phyloP scores from a whole-genome alignment of 305 asterid species.

The Rubia occidens region DNA sequence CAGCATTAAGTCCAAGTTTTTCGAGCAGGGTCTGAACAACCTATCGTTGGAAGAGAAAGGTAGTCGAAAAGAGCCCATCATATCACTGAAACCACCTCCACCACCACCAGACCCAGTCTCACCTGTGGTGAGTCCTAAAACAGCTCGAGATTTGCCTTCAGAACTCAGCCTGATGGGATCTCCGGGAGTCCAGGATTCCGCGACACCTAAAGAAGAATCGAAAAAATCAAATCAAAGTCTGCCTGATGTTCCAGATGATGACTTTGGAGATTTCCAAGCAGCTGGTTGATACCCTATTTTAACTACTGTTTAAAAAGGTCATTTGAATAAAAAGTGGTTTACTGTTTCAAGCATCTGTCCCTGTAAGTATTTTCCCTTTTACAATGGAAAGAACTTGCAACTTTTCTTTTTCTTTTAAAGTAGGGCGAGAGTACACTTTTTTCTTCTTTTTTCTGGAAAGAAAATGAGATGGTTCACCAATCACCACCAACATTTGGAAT shows the following conservation, averaged over 20 bases:
- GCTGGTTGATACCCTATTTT: constrained; percentile 37
- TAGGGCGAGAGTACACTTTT: not conserved
- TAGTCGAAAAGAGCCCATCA: constrained; percentile 31
- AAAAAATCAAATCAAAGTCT: constrained; percentile 30
- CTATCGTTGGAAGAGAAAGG: constrained; percentile 58
- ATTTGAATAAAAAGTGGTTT: not conserved
- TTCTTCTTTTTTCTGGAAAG: not conserved
- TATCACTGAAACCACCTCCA: constrained; percentile 60
- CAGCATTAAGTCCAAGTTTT: constrained; percentile 56
- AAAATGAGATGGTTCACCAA: not conserved
- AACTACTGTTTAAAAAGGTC: not conserved
- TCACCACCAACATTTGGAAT: not conserved
- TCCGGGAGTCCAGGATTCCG: constrained; percentile 22
- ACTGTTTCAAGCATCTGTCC: not conserved
- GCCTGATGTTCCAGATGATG: constrained; percentile 59
- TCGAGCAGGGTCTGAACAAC: constrained; percentile 66
- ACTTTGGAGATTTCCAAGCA: constrained; percentile 94
- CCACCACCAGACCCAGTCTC: constrained; percentile 71
- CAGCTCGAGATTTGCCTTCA: constrained; percentile 33
- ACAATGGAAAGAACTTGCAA: not conserved
- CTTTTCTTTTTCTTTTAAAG: not conserved
- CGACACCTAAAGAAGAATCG: constrained; percentile 23
- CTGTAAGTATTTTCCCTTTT: not conserved
- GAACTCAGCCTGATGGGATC: constrained; percentile 30
- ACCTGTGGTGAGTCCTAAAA: constrained; percentile 37